Percentiles rank a stretch among this genome's conserved stretches.
phyloP scores from a whole-genome alignment of 306 rosid genomes.

The Quercus alba region DNA sequence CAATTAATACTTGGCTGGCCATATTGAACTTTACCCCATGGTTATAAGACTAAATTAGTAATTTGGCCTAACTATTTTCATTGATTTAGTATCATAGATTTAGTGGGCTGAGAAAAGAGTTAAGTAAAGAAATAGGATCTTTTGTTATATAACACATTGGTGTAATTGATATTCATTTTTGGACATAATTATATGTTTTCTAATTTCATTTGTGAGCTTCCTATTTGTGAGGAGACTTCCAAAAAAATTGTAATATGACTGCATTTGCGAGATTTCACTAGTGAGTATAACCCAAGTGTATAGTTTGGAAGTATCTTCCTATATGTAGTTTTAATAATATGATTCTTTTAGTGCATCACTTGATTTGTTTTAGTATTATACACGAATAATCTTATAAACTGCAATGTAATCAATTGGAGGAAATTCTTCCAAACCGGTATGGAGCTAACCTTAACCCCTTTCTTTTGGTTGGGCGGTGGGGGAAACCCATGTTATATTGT shows the following conservation, averaged over 20 bases:
- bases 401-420: too few relatives aligned
- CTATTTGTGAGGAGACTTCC: not conserved
- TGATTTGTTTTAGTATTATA: too few relatives aligned
- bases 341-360: too few relatives aligned
- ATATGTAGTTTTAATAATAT: too few relatives aligned
- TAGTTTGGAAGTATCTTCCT: not conserved
- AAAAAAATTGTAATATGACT: not conserved
- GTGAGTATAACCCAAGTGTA: not conserved
- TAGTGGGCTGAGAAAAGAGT: not conserved
- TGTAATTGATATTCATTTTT: conserved; percentile 3
- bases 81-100: conserved; percentile 3
- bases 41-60: too few relatives aligned
- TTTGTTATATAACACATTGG: not conserved
- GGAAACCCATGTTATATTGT: too few relatives aligned
- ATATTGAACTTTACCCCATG: too few relatives aligned
- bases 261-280: not conserved
- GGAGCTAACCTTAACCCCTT: too few relatives aligned
- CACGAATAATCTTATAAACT: too few relatives aligned
- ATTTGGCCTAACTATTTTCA: not conserved
- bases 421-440: too few relatives aligned
- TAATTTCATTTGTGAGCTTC: not conserved
- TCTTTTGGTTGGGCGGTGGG: too few relatives aligned
- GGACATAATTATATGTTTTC: not conserved
- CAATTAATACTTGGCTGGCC: too few relatives aligned
- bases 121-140: not conserved